Conservation (phyloP, 306 rosid species). For the Fagus crenata region DNA sequence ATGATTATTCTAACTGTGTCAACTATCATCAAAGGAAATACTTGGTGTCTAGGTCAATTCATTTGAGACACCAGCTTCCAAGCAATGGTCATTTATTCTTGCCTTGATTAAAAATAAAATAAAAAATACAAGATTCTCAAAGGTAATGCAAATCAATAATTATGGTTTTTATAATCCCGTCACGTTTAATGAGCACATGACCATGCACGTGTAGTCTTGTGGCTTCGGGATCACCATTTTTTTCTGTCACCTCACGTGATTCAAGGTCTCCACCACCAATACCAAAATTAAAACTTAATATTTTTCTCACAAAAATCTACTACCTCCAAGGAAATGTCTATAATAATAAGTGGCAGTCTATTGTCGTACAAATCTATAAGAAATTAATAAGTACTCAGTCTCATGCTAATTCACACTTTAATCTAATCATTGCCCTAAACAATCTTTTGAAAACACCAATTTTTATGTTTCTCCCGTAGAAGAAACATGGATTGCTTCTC, state of each 20-base stretch:
- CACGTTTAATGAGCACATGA: conserved; percentile 29
- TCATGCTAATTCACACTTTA: conserved; percentile 8
- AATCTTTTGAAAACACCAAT: neutral
- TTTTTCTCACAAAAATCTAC: neutral
- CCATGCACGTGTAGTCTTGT: conserved; percentile 30
- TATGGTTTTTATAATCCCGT: neutral
- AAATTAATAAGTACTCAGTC: neutral
- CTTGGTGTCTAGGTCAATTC: neutral
- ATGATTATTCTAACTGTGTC: too few relatives aligned
- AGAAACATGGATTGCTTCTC: too few relatives aligned
- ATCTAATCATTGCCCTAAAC: conserved; percentile 1
- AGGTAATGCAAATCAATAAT: neutral
- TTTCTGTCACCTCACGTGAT: conserved; percentile 24
- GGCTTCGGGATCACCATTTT: conserved; percentile 38
- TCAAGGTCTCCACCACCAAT: conserved; percentile 31
- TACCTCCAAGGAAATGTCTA: neutral
- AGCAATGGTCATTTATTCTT: neutral
- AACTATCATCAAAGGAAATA: neutral
- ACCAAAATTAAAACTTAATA: neutral
- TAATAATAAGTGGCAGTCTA: neutral
- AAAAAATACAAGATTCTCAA: neutral
- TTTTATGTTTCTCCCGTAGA: too few relatives aligned
- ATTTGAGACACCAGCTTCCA: neutral
- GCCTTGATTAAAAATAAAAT: neutral
- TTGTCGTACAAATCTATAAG: too few relatives aligned